Percentiles rank a stretch among this genome's conserved stretches.
Conservation (phyloP, 192 early-diverging fungal species). For the Coemansia guatemalensis region DNA sequence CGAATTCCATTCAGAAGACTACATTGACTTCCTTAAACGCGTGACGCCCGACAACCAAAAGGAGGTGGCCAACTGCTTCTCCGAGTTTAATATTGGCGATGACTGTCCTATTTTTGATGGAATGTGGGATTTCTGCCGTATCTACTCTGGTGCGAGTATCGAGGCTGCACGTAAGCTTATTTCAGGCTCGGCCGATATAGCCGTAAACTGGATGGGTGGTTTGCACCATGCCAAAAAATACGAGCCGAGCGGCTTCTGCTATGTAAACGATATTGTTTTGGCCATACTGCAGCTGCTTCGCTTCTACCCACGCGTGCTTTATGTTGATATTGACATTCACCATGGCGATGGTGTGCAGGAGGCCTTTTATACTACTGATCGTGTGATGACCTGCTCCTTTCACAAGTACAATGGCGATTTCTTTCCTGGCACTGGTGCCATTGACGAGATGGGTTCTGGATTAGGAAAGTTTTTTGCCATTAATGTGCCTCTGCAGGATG, state of each 20-base stretch:
- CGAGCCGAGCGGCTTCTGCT: constrained; percentile 93
- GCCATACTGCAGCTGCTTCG: constrained; percentile 72
- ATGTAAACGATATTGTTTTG: constrained; percentile 92
- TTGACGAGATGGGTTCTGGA: constrained; percentile 84
- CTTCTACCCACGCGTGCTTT: constrained; percentile 86
- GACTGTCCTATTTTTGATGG: constrained; percentile 99
- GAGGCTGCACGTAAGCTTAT: constrained; percentile 87
- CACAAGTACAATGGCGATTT: constrained; percentile 94
- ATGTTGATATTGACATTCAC: constrained; percentile 92
- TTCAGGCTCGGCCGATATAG: constrained; percentile 80
- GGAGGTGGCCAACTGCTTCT: constrained; percentile 57
- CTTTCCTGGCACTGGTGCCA: constrained; percentile 93
- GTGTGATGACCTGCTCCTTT: constrained; percentile 95
- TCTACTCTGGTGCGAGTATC: constrained; percentile 92
- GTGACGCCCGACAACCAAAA: constrained; percentile 73
- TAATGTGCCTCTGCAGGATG: constrained; percentile 93
- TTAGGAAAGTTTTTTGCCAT: constrained; percentile 91
- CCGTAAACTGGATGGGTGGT: constrained; percentile 92
- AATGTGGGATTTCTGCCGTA: constrained; percentile 91
- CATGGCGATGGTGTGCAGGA: constrained; percentile 96
- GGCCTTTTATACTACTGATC: constrained; percentile 88
- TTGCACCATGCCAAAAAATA: constrained; percentile 81
- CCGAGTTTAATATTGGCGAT: constrained; percentile 89
- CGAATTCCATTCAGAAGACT: constrained; percentile 93
- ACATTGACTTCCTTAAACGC: constrained; percentile 92